A percentile compares a stretch with the other conserved stretches of the same genome.
Evolutionary conservation across 1,284 basidiomycete genomes (phyloP).

Genomic region (Fistulinella staudtii): DNA sequence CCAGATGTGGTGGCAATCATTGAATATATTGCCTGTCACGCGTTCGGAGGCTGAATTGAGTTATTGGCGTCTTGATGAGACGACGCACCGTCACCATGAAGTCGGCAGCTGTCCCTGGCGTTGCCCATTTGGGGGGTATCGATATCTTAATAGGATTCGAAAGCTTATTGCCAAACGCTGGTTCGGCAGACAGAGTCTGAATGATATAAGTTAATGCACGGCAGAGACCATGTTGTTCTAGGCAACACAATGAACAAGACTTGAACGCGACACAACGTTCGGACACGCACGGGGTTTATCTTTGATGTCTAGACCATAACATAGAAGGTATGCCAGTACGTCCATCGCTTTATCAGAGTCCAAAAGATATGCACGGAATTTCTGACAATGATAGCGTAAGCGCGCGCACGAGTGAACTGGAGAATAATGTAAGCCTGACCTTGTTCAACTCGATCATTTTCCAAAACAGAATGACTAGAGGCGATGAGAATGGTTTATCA

Average conservation of each 20-base stretch:
- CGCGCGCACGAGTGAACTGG: not conserved
- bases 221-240: conserved; percentile 88
- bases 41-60: conserved; percentile 8
- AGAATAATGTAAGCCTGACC: too few species aligned
- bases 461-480: conserved; percentile 80
- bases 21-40: conserved; percentile 73
- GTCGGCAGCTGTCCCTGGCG: conserved; percentile 74
- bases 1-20: conserved; percentile 88
- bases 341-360: conserved; percentile 78
- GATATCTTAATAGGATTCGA: conserved; percentile 58
- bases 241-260: conserved; percentile 15
- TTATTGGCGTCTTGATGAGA: not conserved
- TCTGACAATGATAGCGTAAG: conserved; percentile 46
- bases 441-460: conserved; percentile 89
- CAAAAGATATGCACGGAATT: conserved; percentile 79
- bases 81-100: conserved; percentile 79
- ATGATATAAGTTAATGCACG: conserved; percentile 88
- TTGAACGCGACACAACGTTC: conserved; percentile 1
- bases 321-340: conserved; percentile 72
- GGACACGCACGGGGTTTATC: conserved; percentile 75
- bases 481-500: conserved; percentile 8
- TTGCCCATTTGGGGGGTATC: conserved; percentile 72
- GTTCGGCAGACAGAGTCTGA: conserved; percentile 86
- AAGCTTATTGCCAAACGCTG: conserved; percentile 67
- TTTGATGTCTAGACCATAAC: conserved; percentile 80